Evolutionary conservation across 2,329 filamentous ascomycete species (phyloP).

Genomic region (Apiospora sp.): DNA sequence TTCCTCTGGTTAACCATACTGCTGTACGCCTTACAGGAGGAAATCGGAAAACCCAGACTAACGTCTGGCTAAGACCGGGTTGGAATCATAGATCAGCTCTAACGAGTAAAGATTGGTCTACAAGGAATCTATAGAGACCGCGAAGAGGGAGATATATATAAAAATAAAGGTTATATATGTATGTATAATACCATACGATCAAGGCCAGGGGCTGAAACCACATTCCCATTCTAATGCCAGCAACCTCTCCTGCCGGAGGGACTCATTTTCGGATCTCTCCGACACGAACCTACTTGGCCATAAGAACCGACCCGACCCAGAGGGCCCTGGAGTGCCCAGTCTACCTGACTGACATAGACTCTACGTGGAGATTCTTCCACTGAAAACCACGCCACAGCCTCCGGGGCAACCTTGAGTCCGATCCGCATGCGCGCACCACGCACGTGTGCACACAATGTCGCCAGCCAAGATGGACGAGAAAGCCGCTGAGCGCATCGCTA

Average conservation of each 20-base stretch:
- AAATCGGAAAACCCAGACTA: no score
- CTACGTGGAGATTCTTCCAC: no score
- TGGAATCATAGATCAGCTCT: not conserved
- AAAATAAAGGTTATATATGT: not conserved
- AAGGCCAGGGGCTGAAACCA: not conserved
- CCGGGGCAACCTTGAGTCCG: not conserved
- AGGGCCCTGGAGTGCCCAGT: not conserved
- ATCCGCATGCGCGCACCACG: no score
- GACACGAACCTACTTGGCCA: not conserved
- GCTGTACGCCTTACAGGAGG: not conserved
- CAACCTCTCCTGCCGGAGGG: not conserved
- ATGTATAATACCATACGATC: no score
- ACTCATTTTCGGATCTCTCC: not conserved
- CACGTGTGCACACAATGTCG: not conserved
- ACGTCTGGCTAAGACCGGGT: not conserved
- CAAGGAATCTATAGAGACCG: not conserved
- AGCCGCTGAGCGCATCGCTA: conserved; percentile 51
- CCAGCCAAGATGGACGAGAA: conserved; percentile 48
- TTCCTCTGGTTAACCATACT: not conserved
- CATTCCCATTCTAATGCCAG: not conserved
- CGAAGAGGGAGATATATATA: not conserved
- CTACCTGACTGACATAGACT: not conserved
- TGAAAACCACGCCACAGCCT: no score
- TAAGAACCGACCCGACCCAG: not conserved
- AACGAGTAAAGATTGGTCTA: not conserved